phyloP scores from a whole-genome alignment of 192 early-diverging fungal species.

The Backusella mclennaniae region DNA sequence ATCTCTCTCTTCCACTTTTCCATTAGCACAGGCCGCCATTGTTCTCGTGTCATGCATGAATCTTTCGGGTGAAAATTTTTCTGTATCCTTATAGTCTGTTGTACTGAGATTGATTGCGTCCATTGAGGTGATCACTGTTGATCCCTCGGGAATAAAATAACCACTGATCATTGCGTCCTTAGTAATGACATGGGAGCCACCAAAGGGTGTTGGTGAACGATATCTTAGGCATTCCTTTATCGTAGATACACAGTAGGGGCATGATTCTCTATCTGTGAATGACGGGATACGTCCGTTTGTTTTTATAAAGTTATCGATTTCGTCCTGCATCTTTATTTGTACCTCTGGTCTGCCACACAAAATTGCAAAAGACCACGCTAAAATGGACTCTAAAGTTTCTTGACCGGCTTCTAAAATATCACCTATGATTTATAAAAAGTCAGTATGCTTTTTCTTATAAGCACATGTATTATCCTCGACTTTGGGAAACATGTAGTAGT shows the following conservation, averaged over 20 bases:
- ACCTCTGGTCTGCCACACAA: constrained; percentile 13
- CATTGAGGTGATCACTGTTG: background rate
- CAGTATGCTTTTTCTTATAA: background rate
- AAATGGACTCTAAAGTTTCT: background rate
- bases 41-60: background rate
- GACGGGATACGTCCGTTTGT: background rate
- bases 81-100: background rate
- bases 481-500: background rate
- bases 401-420: background rate
- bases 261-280: background rate
- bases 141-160: background rate
- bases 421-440: background rate
- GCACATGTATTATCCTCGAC: background rate
- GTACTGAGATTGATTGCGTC: background rate
- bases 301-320: constrained; percentile 4
- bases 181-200: background rate
- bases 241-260: background rate
- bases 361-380: constrained; percentile 14
- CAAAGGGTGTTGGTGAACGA: background rate
- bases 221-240: background rate
- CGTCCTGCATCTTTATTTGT: constrained; percentile 11
- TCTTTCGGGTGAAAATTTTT: background rate
- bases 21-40: constrained; percentile 1
- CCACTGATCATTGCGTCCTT: background rate
- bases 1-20: background rate